Evolutionary conservation across 1,284 basidiomycete species (phyloP), one percentile per base, ranked within the genome.

Genomic region (Ustilago curta): DNA sequence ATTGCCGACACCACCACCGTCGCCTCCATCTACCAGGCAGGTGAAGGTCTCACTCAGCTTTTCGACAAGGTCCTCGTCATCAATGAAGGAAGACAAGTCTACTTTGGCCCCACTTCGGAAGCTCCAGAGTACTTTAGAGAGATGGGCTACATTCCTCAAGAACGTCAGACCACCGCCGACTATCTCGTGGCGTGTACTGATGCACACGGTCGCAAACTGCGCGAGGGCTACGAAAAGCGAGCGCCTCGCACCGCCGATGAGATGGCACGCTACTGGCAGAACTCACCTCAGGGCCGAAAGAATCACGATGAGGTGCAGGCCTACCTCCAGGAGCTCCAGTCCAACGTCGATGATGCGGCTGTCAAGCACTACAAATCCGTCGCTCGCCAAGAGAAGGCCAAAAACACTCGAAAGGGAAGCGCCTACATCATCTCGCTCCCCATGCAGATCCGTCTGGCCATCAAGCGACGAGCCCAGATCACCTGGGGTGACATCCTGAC

Each of bases 381-480:
- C 11, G 68, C 68, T 3, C 63, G 67, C 6, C 62, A 74, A 44
- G 74, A 80, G 19, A 79, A 77, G 55, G 70, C 70, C 27, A 70
- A 65, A 37, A 45, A 45, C 50, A 56, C 59, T n/a, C 58, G 65
- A 11, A 66, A 66, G 37, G 54, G 61, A 9, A 70, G 66, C 35
- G 35, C 68, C 25, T 83, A 77, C 71, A 58, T 78, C 61, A 66
- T 82, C 57, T 76, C 75, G 7, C 67, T 70, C 29, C 76, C 74
- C 12, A 76, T 77, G 63, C 91, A 93, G 84, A 88, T 88, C 18
- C 85, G 88, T n/a, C 88, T 90, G 6, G 89, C 91, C 51, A 90
- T 92, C 88, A 78, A 85, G 11, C 87, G 92, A 47, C 86, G 91
- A 31, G 85, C 88, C n/a, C 91, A 91, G 83, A 91, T 93, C 75